phyloP scores from a whole-genome alignment of 2,329 filamentous ascomycete species.

The Fusarium sp. region DNA sequence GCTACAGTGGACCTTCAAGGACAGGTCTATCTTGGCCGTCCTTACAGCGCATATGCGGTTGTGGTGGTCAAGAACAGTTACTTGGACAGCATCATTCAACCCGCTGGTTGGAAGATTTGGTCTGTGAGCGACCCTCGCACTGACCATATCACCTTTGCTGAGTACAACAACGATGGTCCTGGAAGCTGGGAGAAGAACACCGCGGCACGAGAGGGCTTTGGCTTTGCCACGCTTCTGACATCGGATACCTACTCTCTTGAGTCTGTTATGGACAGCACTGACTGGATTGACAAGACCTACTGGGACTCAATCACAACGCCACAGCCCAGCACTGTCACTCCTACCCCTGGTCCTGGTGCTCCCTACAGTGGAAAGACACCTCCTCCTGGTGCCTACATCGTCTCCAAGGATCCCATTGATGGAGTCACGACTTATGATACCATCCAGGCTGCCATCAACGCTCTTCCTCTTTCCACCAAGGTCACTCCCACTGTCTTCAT shows the following conservation, averaged over 20 bases:
- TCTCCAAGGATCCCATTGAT: constrained; percentile 39
- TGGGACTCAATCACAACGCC: constrained; percentile 43
- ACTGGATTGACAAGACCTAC: constrained; percentile 43
- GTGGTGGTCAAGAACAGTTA: constrained; percentile 62
- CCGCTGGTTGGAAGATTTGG: constrained; percentile 60
- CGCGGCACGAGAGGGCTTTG: constrained; percentile 31
- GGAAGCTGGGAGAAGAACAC: constrained; percentile 44
- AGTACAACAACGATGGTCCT: constrained; percentile 69
- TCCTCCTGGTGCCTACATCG: constrained; percentile 44
- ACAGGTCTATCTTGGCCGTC: constrained; percentile 60
- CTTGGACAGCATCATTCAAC: constrained; percentile 54
- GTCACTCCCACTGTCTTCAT: constrained; percentile 47
- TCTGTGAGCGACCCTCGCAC: constrained; percentile 64
- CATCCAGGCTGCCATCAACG: constrained; percentile 54
- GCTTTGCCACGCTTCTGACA: constrained; percentile 37
- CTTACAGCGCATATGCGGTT: constrained; percentile 59
- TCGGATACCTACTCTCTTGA: constrained; percentile 35
- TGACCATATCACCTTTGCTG: constrained; percentile 69
- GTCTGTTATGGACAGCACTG: constrained; percentile 40
- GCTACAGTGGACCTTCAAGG: constrained; percentile 46
- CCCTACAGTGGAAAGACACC: constrained; percentile 55
- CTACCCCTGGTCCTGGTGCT: constrained; percentile 37
- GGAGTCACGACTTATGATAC: constrained; percentile 21
- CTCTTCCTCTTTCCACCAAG: constrained; percentile 49
- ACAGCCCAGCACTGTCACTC: constrained; percentile 12